These are phyloP conservation scores for Clarireedia homoeocarpa DNA, from an alignment of 2,329 filamentous ascomycete species.

Conservation along the genomic window DNA sequence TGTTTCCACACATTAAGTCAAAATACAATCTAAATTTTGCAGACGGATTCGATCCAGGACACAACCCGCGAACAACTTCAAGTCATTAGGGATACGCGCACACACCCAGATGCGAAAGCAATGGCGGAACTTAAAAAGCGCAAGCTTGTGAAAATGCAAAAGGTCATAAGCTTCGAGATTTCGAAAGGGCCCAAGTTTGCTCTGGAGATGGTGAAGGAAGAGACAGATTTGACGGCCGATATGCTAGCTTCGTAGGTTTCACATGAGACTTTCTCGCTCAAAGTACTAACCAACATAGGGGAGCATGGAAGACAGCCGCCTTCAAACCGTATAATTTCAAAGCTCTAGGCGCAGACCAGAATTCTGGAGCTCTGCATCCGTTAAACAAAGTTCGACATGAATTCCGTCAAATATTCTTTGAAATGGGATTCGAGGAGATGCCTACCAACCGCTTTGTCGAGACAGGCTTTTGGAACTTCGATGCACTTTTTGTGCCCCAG, in stretches of 20 bases:
- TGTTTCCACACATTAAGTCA: neutral
- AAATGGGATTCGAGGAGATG: slow-evolving; percentile 99
- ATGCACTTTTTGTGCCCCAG: slow-evolving; percentile 91
- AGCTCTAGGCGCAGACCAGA: slow-evolving; percentile 51
- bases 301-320: slow-evolving; percentile 83
- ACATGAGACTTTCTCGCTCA: slow-evolving; percentile 4
- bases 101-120: slow-evolving; percentile 65
- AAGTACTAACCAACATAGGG: slow-evolving; percentile 35
- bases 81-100: slow-evolving; percentile 61
- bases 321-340: slow-evolving; percentile 84
- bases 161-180: slow-evolving; percentile 78
- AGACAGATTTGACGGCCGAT: slow-evolving; percentile 89
- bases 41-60: slow-evolving; percentile 69
- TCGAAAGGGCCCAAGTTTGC: slow-evolving; percentile 83
- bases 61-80: slow-evolving; percentile 68
- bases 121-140: slow-evolving; percentile 82
- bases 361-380: slow-evolving; percentile 55
- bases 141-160: slow-evolving; percentile 77
- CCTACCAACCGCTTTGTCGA: slow-evolving; percentile 89
- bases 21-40: slow-evolving; percentile 11
- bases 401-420: slow-evolving; percentile 97
- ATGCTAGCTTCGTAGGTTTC: slow-evolving; percentile 61
- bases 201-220: slow-evolving; percentile 80
- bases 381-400: slow-evolving; percentile 93
- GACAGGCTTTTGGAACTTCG: slow-evolving; percentile 98